phyloP scores from a whole-genome alignment of 2,329 filamentous ascomycete species.

The Epichloe glyceriae region DNA sequence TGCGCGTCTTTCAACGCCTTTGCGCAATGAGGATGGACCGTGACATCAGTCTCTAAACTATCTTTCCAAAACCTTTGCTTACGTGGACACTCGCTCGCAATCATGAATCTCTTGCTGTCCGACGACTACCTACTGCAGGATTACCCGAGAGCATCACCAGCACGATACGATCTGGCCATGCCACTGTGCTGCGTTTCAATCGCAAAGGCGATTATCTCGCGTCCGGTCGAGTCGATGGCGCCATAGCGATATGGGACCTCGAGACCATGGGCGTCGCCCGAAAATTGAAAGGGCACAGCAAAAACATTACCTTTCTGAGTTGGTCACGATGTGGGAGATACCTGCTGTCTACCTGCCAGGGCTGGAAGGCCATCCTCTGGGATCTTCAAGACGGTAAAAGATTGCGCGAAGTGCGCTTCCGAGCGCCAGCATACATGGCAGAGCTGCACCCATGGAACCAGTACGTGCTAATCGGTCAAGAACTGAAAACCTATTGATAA shows the following conservation, averaged over 20 bases:
- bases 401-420: conserved; percentile 76
- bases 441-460: conserved; percentile 87
- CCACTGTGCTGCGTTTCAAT: conserved; percentile 70
- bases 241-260: conserved; percentile 89
- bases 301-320: conserved; percentile 86
- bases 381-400: conserved; percentile 61
- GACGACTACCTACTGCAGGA: conserved; percentile 59
- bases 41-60: not conserved
- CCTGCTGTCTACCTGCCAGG: conserved; percentile 82
- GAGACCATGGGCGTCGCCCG: conserved; percentile 95
- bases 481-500: not conserved
- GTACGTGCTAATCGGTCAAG: conserved; percentile 29
- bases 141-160: conserved; percentile 80
- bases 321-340: conserved; percentile 91
- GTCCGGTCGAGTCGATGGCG: conserved; percentile 86
- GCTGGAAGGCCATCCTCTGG: conserved; percentile 95
- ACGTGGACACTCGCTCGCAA: conserved; percentile 5
- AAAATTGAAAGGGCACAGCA: conserved; percentile 85
- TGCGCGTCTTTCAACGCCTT: not conserved
- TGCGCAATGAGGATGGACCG: not conserved
- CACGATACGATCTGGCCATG: conserved; percentile 62
- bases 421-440: conserved; percentile 88
- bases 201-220: conserved; percentile 89
- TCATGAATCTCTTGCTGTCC: conserved; percentile 47
- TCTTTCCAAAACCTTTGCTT: not conserved